Evolutionary conservation across 257 asterid genomes (phyloP), one percentile per base, ranked within the genome.

Genomic region (Marsdenia floribunda): DNA sequence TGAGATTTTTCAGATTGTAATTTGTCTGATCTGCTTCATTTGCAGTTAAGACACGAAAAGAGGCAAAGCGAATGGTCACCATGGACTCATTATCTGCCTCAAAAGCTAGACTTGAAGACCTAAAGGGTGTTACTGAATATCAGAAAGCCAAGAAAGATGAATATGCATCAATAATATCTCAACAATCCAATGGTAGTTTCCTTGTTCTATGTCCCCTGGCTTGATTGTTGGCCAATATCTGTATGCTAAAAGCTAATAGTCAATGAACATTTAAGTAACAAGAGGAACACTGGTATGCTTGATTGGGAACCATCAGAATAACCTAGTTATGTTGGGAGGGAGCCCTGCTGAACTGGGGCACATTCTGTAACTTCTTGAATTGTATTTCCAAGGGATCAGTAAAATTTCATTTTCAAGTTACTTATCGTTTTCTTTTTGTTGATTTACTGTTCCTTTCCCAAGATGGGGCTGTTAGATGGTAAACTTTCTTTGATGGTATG

Each of bases 161-260:
- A 83, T 92, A 88, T 81, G 90, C 97, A 54, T 81, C 89, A 78
- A 88, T 92, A 76, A 71, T 95, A 77, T 78, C 94, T 85, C 89
- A 85, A 82, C 97, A 90, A 84, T 84, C 86, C 75, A 86, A 86
- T 83, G 98, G 99, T 93, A 88, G 79, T 58, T 70, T 58, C 72
- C 68, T 54, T 77, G 50, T 12, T 72, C 65, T 38, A 65, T 71
- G 72, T 79, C 49, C 65, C 74, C 54, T 72, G 63, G 37, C 47
- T 72, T 46, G 47, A 73, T 81, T 54, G n/a, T 73, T 80, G 54
- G 50, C 73, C 54, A 12, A 15, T 38, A 15, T 6, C n/a, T 24
- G 19, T 40, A 61, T 58, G 9, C 54, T 18, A 19, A 47, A 76
- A 58, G 38, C 70, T 54, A 66, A 22, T 6, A 60, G 24, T 26